A percentile compares a stretch with the other conserved stretches of the same genome.
These are phyloP conservation scores for Geranium rotundifolium DNA, from an alignment of 345 rosid species.

Conservation along the genomic window DNA sequence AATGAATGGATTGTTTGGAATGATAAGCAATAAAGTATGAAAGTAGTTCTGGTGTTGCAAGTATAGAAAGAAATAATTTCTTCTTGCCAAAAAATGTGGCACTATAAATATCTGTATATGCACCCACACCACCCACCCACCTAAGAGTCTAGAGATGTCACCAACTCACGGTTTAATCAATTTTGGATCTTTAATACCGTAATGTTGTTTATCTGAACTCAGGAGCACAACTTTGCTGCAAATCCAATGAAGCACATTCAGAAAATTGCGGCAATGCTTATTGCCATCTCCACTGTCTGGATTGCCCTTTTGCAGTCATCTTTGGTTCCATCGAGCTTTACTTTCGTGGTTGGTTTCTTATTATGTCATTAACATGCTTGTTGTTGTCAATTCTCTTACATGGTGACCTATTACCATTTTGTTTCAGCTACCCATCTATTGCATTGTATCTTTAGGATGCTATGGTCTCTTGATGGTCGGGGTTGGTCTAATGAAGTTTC, in stretches of 20 bases:
- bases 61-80: no score
- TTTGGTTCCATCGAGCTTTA: conserved; percentile 25
- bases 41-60: no score
- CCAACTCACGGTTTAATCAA: no score
- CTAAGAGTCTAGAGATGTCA: no score
- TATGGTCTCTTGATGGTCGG: conserved; percentile 47
- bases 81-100: no score
- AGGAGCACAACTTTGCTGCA: no score
- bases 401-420: neutral
- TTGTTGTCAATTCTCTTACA: neutral
- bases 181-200: no score
- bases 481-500: conserved; percentile 33
- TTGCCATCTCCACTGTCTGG: conserved; percentile 33
- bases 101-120: no score
- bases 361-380: neutral
- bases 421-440: conserved; percentile 31
- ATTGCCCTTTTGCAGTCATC: conserved; percentile 39
- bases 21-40: no score
- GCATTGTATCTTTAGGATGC: conserved; percentile 31
- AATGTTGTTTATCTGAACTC: no score
- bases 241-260: conserved; percentile 39
- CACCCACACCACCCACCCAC: no score
- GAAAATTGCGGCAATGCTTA: conserved; percentile 26
- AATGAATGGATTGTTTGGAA: no score
- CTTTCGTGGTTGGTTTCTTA: conserved; percentile 30